These are phyloP conservation scores for Sarocladium kiliense DNA, from an alignment of 2,329 filamentous ascomycete genomes.

Conservation along the genomic window DNA sequence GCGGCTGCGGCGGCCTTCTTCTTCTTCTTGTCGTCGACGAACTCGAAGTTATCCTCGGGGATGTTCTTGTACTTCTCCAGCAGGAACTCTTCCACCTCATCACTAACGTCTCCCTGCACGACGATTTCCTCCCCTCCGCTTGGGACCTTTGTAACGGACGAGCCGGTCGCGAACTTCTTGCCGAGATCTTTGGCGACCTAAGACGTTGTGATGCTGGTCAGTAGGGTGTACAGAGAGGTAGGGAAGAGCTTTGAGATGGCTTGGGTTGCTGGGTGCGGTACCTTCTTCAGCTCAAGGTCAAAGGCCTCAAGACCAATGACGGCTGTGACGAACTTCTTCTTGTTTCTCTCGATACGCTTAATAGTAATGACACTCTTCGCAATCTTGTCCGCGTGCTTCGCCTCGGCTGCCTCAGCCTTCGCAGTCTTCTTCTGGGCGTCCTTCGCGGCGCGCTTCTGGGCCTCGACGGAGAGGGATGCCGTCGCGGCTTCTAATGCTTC, in stretches of 20 bases:
- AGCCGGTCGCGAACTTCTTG: constrained; percentile 97
- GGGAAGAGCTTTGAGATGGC: not conserved
- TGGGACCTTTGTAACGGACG: constrained; percentile 83
- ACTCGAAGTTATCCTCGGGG: constrained; percentile 90
- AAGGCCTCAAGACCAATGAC: constrained; percentile 89
- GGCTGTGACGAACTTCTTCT: constrained; percentile 93
- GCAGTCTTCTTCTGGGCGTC: constrained; percentile 96
- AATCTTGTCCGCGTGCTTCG: constrained; percentile 76
- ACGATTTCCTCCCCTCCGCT: constrained; percentile 93
- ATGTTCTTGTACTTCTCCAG: constrained; percentile 84
- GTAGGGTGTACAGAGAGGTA: too few species aligned
- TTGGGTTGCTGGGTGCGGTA: constrained; percentile 14
- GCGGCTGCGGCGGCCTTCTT: constrained; percentile 33
- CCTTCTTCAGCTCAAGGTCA: constrained; percentile 88
- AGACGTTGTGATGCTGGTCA: too few species aligned
- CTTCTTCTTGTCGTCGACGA: constrained; percentile 96
- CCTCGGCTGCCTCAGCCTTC: constrained; percentile 83
- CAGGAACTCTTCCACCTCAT: constrained; percentile 89
- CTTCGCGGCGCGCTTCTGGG: constrained; percentile 90
- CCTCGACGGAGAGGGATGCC: constrained; percentile 79
- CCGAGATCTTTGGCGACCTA: constrained; percentile 86
- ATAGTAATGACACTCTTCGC: constrained; percentile 80
- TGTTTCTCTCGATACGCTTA: constrained; percentile 97
- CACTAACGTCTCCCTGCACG: constrained; percentile 92
- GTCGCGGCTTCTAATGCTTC: constrained; percentile 81